phyloP scores from a whole-genome alignment of 106 monocot genomes.

The Ottelia alismoides region DNA sequence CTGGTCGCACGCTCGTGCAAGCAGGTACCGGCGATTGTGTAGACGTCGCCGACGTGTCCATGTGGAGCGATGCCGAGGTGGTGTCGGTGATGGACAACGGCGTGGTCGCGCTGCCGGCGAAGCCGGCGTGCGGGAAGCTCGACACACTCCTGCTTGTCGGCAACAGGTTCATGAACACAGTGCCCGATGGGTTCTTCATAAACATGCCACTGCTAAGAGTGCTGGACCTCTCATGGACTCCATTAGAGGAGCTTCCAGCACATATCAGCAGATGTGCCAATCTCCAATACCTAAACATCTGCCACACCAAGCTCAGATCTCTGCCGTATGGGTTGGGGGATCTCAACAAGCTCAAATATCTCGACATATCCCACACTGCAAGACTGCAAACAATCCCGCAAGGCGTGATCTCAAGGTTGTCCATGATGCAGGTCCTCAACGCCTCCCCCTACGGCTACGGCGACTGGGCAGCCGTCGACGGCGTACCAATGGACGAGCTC shows the following conservation, averaged over 20 bases:
- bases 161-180: neutral
- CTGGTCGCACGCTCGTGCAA: too few species aligned
- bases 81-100: neutral
- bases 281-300: neutral
- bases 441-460: neutral
- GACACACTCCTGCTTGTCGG: neutral
- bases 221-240: neutral
- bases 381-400: neutral
- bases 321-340: neutral
- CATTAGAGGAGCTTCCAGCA: neutral
- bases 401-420: neutral
- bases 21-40: too few species aligned
- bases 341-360: neutral
- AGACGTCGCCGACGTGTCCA: too few species aligned
- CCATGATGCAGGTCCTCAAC: neutral
- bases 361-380: neutral
- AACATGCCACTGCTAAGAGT: neutral
- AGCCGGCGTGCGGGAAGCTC: neutral
- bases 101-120: neutral
- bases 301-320: neutral
- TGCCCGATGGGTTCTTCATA: neutral
- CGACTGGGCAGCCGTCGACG: neutral
- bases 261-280: neutral
- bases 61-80: neutral
- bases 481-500: neutral